Evolutionary conservation across 2,329 filamentous ascomycete genomes (phyloP).

Genomic region (Cryphonectria nitschkei): DNA sequence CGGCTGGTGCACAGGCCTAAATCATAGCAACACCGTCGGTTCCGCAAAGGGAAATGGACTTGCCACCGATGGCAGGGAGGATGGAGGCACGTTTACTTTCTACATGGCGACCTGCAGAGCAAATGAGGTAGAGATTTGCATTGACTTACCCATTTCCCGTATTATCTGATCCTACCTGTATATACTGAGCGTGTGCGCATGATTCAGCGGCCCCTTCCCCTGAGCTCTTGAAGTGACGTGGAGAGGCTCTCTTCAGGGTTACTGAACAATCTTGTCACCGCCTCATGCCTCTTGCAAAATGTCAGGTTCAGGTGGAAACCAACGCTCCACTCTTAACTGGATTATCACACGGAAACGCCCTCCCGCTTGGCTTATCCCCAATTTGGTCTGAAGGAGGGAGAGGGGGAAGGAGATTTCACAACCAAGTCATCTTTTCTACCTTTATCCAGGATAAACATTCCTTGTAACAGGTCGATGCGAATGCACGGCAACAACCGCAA

Average conservation of each 20-base stretch:
- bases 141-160: neutral
- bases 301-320: neutral
- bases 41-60: neutral
- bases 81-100: neutral
- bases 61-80: neutral
- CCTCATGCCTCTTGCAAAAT: neutral
- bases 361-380: neutral
- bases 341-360: neutral
- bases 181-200: neutral
- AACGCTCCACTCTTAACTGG: neutral
- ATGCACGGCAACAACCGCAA: neutral
- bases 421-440: too few relatives aligned
- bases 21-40: neutral
- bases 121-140: neutral
- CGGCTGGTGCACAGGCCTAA: constrained; percentile 13
- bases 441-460: too few relatives aligned
- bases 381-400: neutral
- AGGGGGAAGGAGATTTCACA: neutral
- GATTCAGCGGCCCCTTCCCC: neutral
- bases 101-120: neutral
- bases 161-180: neutral
- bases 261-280: neutral
- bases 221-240: neutral
- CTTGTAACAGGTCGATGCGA: neutral
- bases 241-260: neutral